A percentile compares a stretch with the other conserved stretches of the same genome.
Conservation (phyloP, 176 grass and related monocot species). For the Thinopyrum elongatum region DNA sequence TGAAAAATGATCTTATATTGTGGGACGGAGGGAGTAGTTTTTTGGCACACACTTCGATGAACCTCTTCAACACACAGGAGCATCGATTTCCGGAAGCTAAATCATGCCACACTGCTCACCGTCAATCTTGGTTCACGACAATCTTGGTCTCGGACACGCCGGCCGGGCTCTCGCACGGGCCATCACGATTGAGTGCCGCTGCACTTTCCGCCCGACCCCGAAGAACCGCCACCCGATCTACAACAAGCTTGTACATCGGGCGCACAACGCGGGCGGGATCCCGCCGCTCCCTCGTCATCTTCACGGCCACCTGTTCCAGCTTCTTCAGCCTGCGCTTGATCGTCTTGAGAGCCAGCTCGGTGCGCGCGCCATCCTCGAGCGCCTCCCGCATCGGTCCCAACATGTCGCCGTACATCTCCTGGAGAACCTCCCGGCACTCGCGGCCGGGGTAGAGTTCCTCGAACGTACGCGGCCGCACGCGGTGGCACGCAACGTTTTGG, state of each 20-base stretch:
- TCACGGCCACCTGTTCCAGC: background rate
- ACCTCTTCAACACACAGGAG: too few species aligned
- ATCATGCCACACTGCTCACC: background rate
- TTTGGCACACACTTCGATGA: too few species aligned
- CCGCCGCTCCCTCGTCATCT: background rate
- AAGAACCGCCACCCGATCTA: background rate
- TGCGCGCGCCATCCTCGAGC: background rate
- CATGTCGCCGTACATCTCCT: background rate
- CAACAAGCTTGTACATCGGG: background rate
- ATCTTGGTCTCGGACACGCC: too few species aligned
- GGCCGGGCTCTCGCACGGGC: background rate
- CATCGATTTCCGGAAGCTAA: background rate
- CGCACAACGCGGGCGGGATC: background rate
- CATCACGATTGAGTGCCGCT: background rate
- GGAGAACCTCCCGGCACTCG: background rate
- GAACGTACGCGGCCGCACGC: background rate
- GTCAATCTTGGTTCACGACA: too few species aligned
- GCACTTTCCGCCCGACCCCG: background rate
- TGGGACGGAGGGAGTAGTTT: too few species aligned
- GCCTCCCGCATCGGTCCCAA: background rate
- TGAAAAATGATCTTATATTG: too few species aligned
- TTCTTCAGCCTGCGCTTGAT: background rate
- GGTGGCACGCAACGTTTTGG: too few species aligned
- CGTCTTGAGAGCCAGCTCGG: background rate
- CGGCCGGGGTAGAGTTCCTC: constrained; percentile 17